phyloP scores from a whole-genome alignment of 169 alveolate genomes.

The Babesia gibsoni region DNA sequence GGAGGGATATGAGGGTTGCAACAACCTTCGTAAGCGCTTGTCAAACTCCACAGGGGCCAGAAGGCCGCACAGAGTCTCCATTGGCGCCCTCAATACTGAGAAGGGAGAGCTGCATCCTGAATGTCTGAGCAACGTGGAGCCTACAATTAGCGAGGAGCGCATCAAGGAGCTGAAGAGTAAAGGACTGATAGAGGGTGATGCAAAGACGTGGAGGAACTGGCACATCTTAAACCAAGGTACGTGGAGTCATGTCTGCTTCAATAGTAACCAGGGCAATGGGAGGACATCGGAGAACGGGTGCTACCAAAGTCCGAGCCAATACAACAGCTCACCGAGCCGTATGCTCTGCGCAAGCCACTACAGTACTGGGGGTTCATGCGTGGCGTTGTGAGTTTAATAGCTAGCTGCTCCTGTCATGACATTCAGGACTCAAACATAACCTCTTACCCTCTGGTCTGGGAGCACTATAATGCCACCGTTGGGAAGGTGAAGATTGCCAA shows the following conservation, averaged over 20 bases:
- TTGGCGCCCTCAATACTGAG: constrained; percentile 41
- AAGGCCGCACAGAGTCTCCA: neutral
- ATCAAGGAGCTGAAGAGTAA: constrained; percentile 51
- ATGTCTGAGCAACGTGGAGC: constrained; percentile 30
- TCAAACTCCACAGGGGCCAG: neutral
- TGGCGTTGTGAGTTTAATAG: constrained; percentile 60
- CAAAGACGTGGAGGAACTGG: constrained; percentile 76
- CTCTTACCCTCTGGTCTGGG: constrained; percentile 59
- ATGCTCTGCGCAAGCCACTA: constrained; percentile 71
- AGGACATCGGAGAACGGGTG: constrained; percentile 46
- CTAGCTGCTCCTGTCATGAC: too few relatives aligned
- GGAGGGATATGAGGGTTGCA: neutral
- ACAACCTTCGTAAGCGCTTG: too few relatives aligned
- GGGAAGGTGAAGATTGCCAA: constrained; percentile 23
- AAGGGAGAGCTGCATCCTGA: constrained; percentile 61
- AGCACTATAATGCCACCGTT: constrained; percentile 41
- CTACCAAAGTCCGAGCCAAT: constrained; percentile 57
- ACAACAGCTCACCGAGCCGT: constrained; percentile 43
- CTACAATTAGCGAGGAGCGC: constrained; percentile 23
- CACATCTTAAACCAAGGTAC: constrained; percentile 69
- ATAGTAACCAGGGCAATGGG: constrained; percentile 51
- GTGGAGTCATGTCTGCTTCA: neutral
- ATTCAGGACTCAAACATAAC: constrained; percentile 62
- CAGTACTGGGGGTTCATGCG: constrained; percentile 77
- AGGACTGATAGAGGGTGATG: constrained; percentile 72